These are phyloP conservation scores for Helianthus tuberosus DNA, from an alignment of 129 eudicot genomes.

Conservation along the genomic window DNA sequence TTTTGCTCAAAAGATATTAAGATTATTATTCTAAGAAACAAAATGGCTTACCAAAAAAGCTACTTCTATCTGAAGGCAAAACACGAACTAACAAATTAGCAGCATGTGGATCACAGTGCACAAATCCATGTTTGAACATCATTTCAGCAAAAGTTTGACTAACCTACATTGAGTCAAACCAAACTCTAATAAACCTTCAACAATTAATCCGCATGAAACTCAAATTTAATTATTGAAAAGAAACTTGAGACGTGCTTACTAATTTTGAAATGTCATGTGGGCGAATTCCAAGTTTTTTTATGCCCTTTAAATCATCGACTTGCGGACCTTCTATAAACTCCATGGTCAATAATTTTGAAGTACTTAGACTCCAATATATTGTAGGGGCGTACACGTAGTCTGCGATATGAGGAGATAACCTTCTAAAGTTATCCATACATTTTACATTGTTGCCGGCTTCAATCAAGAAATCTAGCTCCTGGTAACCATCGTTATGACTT, in stretches of 20 bases:
- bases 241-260: conserved; percentile 42
- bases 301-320: conserved; percentile 67
- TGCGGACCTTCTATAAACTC: conserved; percentile 87
- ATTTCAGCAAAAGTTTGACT: conserved; percentile 95
- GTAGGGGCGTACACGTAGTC: conserved; percentile 73
- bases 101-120: conserved; percentile 99
- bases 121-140: conserved; percentile 99
- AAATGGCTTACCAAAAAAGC: conserved; percentile 60
- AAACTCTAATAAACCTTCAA: conserved; percentile 15
- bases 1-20: too few relatives aligned
- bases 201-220: conserved; percentile 12
- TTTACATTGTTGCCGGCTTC: conserved; percentile 88
- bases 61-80: conserved; percentile 59
- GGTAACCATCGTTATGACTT: conserved; percentile 40
- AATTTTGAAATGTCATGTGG: conserved; percentile 77
- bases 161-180: conserved; percentile 52
- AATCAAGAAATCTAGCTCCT: conserved; percentile 92
- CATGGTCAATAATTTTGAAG: conserved; percentile 92
- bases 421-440: conserved; percentile 92
- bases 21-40: background rate
- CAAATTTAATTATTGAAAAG: background rate
- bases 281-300: conserved; percentile 63
- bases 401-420: conserved; percentile 91
- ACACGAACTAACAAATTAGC: conserved; percentile 94
- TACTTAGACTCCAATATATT: conserved; percentile 73